A percentile compares a stretch with the other conserved stretches of the same genome.
phyloP scores from a whole-genome alignment of 1,284 basidiomycete species.

The Tremellales sp. region DNA sequence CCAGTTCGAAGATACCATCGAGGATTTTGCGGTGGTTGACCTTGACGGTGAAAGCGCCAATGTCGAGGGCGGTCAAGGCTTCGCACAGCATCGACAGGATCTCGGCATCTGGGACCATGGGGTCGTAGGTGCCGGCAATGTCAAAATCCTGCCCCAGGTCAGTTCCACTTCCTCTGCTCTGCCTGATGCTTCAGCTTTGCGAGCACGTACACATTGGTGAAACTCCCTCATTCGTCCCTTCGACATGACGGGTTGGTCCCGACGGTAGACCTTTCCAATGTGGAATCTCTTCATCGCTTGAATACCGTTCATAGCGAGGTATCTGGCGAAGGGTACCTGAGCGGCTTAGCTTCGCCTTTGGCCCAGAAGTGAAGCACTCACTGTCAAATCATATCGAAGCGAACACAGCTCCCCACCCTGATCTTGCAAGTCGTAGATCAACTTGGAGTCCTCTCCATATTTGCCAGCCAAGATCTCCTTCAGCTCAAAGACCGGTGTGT shows the following conservation, averaged over 20 bases:
- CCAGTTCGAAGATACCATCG: constrained; percentile 95
- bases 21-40: constrained; percentile 96
- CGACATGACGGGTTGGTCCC: constrained; percentile 95
- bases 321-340: constrained; percentile 82
- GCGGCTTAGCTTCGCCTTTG: constrained; percentile 3
- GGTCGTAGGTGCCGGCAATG: constrained; percentile 87
- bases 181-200: neutral
- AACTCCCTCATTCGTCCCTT: constrained; percentile 99
- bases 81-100: constrained; percentile 79
- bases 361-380: constrained; percentile 26
- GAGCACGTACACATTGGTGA: constrained; percentile 81
- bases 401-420: constrained; percentile 98
- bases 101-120: constrained; percentile 97
- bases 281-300: constrained; percentile 85
- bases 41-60: constrained; percentile 93
- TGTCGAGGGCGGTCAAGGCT: constrained; percentile 74
- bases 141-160: constrained; percentile 84
- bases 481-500: constrained; percentile 97
- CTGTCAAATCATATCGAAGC: constrained; percentile 93
- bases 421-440: constrained; percentile 97
- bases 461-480: constrained; percentile 94
- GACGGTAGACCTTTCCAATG: constrained; percentile 94
- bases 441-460: constrained; percentile 95
- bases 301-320: constrained; percentile 88
- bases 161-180: neutral